Percentiles rank a stretch among this genome's conserved stretches.
phyloP scores from a whole-genome alignment of 83 land plant genomes.

The Picea abies region DNA sequence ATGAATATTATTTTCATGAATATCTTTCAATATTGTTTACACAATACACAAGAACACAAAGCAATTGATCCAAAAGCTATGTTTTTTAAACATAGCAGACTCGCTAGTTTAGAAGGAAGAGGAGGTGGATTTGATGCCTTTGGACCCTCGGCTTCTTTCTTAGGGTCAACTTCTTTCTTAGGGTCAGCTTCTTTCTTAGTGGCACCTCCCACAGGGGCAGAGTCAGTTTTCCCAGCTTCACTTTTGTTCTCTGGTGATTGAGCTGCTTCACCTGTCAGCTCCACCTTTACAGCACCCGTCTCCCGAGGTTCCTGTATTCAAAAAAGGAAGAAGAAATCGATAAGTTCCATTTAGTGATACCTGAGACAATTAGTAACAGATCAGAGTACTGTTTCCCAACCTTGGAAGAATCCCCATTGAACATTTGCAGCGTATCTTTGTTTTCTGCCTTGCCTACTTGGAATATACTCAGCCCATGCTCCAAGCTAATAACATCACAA shows the following conservation, averaged over 20 bases:
- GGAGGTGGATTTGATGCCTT: background rate
- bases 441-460: slow-evolving; percentile 46
- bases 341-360: no score
- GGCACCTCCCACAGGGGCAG: slow-evolving; percentile 21
- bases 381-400: slow-evolving; percentile 9
- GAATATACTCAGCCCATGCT: slow-evolving; percentile 73
- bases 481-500: slow-evolving; percentile 49
- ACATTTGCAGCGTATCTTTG: slow-evolving; percentile 50
- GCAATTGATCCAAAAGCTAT: no score
- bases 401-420: slow-evolving; percentile 43
- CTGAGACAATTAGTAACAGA: no score
- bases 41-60: no score
- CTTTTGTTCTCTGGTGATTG: slow-evolving; percentile 30
- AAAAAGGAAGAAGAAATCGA: background rate
- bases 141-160: no score
- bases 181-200: no score
- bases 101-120: background rate
- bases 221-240: slow-evolving; percentile 40
- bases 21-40: no score
- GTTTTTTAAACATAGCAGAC: background rate
- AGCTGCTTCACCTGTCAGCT: slow-evolving; percentile 27
- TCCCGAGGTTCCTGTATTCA: background rate
- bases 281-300: slow-evolving; percentile 23
- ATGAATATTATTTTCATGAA: no score
- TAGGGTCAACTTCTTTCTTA: no score